phyloP scores from a whole-genome alignment of 257 asterid species.

The Jaltomata sinuosa region DNA sequence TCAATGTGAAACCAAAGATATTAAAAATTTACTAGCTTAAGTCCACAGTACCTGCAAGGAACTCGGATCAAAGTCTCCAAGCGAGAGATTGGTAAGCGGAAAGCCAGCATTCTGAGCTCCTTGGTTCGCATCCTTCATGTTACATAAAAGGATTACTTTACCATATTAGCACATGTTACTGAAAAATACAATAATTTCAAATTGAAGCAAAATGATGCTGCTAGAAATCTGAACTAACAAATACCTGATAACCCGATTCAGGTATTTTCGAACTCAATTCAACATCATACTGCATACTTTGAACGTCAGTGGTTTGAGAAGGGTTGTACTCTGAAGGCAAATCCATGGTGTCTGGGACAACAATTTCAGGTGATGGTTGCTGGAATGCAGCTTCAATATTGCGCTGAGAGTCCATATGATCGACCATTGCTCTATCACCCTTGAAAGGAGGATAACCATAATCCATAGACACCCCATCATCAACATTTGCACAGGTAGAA shows the following conservation, averaged over 20 bases:
- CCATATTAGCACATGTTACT: not conserved
- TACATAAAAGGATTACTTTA: not conserved
- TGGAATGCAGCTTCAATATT: conserved; percentile 27
- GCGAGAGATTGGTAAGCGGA: conserved; percentile 41
- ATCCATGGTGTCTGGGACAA: conserved; percentile 31
- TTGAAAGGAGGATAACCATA: conserved; percentile 33
- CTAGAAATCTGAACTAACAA: not conserved
- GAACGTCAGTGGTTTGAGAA: conserved; percentile 32
- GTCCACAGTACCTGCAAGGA: conserved; percentile 55
- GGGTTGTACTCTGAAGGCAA: conserved; percentile 46
- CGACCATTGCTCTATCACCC: conserved; percentile 17
- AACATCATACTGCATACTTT: conserved; percentile 34
- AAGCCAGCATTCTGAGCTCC: conserved; percentile 37
- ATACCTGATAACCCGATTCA: conserved; percentile 55
- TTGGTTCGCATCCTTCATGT: conserved; percentile 42
- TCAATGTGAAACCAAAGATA: not conserved
- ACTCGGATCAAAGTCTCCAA: conserved; percentile 55
- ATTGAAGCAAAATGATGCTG: not conserved
- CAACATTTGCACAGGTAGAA: conserved; percentile 34
- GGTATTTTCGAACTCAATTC: conserved; percentile 27
- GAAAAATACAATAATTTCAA: not conserved
- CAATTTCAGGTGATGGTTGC: conserved; percentile 28
- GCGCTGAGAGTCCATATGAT: conserved; percentile 18
- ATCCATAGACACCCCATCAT: conserved; percentile 25
- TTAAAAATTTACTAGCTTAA: not conserved